Conservation (phyloP, 2,329 filamentous ascomycete species). For the Fusarium compactum region DNA sequence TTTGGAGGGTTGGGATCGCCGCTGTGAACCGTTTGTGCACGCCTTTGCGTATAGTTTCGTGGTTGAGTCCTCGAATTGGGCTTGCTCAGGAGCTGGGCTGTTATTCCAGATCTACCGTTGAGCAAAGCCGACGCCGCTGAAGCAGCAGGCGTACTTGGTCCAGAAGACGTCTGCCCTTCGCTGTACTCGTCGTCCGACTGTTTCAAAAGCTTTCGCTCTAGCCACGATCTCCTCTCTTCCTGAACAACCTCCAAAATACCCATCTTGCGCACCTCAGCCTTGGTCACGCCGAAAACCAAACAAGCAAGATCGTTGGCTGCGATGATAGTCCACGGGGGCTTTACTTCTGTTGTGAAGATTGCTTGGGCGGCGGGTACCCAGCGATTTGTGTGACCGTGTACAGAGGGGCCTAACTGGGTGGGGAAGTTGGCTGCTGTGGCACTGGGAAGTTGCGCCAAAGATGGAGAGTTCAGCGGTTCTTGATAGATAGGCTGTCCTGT, state of each 20-base stretch:
- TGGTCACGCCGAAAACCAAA: conserved; percentile 98
- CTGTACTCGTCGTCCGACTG: conserved; percentile 54
- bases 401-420: conserved; percentile 64
- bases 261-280: conserved; percentile 91
- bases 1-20: conserved; percentile 68
- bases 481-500: conserved; percentile 55
- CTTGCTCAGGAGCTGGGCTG: conserved; percentile 88
- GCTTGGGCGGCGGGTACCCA: conserved; percentile 94
- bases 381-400: conserved; percentile 90
- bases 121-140: conserved; percentile 67
- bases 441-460: conserved; percentile 52
- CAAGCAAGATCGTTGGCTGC: conserved; percentile 97
- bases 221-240: conserved; percentile 87
- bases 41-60: conserved; percentile 66
- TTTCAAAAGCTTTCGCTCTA: conserved; percentile 83
- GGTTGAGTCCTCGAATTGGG: conserved; percentile 70
- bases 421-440: conserved; percentile 59
- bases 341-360: conserved; percentile 95
- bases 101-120: conserved; percentile 80
- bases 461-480: conserved; percentile 59
- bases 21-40: conserved; percentile 74
- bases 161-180: conserved; percentile 50
- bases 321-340: conserved; percentile 93
- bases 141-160: conserved; percentile 53
- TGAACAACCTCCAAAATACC: conserved; percentile 96